A percentile compares a stretch with the other conserved stretches of the same genome.
Evolutionary conservation across 805 yeast genomes (phyloP).

Genomic region (Naumovozyma castellii): DNA sequence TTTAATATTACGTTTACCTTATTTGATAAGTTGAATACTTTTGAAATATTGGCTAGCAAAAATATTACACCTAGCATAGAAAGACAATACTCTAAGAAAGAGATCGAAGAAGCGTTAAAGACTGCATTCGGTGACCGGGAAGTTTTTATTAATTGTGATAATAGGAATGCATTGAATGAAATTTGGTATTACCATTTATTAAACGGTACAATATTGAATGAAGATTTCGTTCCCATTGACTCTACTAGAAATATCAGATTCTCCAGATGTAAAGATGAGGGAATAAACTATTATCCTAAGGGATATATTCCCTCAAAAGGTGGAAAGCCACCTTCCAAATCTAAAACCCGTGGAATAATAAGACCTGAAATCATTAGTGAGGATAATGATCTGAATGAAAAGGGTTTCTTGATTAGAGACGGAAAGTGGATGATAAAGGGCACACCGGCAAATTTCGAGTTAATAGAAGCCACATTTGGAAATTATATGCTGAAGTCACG

Average conservation of each 20-base stretch:
- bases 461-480: slow-evolving; percentile 53
- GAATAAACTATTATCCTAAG: slow-evolving; percentile 70
- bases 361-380: neutral
- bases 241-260: slow-evolving; percentile 32
- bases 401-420: slow-evolving; percentile 59
- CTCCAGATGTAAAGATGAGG: slow-evolving; percentile 58
- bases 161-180: slow-evolving; percentile 35
- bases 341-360: slow-evolving; percentile 6
- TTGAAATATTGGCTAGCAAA: slow-evolving; percentile 49
- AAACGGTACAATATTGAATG: slow-evolving; percentile 60
- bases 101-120: slow-evolving; percentile 44
- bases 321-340: slow-evolving; percentile 5
- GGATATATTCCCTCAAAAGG: slow-evolving; percentile 29
- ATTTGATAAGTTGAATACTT: slow-evolving; percentile 56
- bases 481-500: slow-evolving; percentile 63
- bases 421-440: slow-evolving; percentile 80
- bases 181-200: slow-evolving; percentile 74
- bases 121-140: slow-evolving; percentile 41
- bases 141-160: slow-evolving; percentile 55
- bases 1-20: slow-evolving; percentile 50
- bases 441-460: slow-evolving; percentile 70
- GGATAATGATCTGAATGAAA: slow-evolving; percentile 17
- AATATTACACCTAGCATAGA: slow-evolving; percentile 61
- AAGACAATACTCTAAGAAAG: slow-evolving; percentile 46
- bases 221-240: slow-evolving; percentile 57